A percentile compares a stretch with the other conserved stretches of the same genome.
Conservation (phyloP, 2,329 filamentous ascomycete species). For the Diplodia mutila region DNA sequence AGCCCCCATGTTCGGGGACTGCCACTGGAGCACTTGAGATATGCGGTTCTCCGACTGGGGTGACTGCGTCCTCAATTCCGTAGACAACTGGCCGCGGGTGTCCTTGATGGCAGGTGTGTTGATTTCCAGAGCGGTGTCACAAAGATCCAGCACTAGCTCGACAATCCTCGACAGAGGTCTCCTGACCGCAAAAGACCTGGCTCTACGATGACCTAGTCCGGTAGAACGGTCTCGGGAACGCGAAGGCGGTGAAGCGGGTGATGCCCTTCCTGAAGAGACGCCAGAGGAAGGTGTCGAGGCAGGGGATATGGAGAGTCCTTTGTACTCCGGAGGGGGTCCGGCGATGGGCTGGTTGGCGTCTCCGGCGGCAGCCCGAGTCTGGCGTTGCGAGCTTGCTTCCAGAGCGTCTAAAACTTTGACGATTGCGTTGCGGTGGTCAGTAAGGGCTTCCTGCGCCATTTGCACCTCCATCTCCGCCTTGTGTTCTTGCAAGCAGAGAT, state of each 20-base stretch:
- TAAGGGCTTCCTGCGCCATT: constrained; percentile 87
- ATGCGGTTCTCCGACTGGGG: constrained; percentile 95
- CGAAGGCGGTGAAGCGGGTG: constrained; percentile 66
- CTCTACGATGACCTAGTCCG: constrained; percentile 77
- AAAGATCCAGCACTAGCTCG: constrained; percentile 90
- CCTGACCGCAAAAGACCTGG: constrained; percentile 86
- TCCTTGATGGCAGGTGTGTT: constrained; percentile 94
- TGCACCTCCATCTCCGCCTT: constrained; percentile 97
- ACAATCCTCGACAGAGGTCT: constrained; percentile 91
- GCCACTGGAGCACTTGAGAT: constrained; percentile 93
- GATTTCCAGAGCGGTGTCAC: constrained; percentile 93
- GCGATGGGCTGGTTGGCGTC: constrained; percentile 30
- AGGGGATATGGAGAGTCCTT: constrained; percentile 81
- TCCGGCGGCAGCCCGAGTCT: constrained; percentile 24
- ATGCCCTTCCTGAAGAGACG: constrained; percentile 70
- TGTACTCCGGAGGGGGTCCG: constrained; percentile 73
- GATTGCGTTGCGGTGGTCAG: constrained; percentile 90
- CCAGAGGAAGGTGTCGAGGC: constrained; percentile 68
- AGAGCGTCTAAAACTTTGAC: constrained; percentile 93
- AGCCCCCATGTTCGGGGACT: constrained; percentile 84
- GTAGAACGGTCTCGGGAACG: constrained; percentile 71
- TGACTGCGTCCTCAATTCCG: constrained; percentile 88
- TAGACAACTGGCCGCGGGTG: constrained; percentile 64
- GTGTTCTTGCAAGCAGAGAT: constrained; percentile 93
- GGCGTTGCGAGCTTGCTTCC: constrained; percentile 67